Base-by-base conservation (phyloP, 192 early-diverging fungal genomes). In the Phycomyces blakesleeanus region DNA sequence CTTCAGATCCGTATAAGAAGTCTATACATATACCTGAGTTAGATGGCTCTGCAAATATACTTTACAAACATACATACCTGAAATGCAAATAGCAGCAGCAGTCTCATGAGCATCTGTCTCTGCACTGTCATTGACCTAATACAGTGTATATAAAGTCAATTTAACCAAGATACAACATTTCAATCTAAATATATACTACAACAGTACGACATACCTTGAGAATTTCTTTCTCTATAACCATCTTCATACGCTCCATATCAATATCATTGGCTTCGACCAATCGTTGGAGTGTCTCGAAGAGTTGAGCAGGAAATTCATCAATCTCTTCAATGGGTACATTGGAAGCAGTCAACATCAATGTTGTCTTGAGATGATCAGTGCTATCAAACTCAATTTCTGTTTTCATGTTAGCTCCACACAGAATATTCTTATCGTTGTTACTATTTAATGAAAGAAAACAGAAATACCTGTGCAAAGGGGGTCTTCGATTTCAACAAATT, bases 401-500 rank as follows among this genome's bases (percentile, higher is more conserved):
- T 4, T 37, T 37, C 21, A 18, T 53, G 47, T 20, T 44, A 56
- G n/a, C 4, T 21, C 20, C 18, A 38, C 20, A 38, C 62, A n/a
- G 0, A 1, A 26, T 40, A 16, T 51, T 12, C 16, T 26, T 11
- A 9, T 60, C 49, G 39, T 21, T 14, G 61, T 21, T 24, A 24
- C 3, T 50, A 16, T 57, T 9, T 49, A 41, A 15, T 29, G 40
- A 0, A 14, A 16, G 25, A 16, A 9, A 16, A n/a, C 58, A 34
- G 7, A 34, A 34, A 57, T 68, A 77, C 78, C 71, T 59, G 84
- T 85, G 60, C 82, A 83, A n/a, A 82, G 71, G 16, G 84, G 79
- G 37, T 83, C 80, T 53, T 80, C 78, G 38, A 78, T 82, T 61
- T 85, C 84, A 14, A 85, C 84, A 76, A 85, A 83, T 53, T 83